Conservation (phyloP, 2,329 filamentous ascomycete genomes). For the Exserohilum rostratum region DNA sequence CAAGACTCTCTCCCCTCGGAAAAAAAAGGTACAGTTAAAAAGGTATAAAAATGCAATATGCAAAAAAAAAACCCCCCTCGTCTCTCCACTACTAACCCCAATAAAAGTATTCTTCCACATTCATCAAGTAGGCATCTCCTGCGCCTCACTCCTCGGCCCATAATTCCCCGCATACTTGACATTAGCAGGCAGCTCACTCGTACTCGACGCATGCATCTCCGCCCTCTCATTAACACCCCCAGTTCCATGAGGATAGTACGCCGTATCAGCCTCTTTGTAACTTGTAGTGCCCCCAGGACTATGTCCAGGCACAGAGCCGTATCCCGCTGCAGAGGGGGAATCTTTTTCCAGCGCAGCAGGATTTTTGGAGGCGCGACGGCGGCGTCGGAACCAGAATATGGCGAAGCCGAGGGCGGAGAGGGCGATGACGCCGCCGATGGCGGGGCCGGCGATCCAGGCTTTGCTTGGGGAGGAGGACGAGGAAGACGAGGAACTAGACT, state of each 20-base stretch:
- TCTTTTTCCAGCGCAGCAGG: slow-evolving; percentile 16
- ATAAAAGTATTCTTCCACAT: too few relatives aligned
- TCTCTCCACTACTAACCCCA: not conserved
- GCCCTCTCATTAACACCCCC: not conserved
- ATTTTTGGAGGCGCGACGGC: too few relatives aligned
- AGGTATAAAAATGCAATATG: too few relatives aligned
- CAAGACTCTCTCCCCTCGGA: too few relatives aligned
- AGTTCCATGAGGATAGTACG: slow-evolving; percentile 4
- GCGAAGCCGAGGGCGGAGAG: slow-evolving; percentile 24
- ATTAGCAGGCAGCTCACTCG: slow-evolving; percentile 22
- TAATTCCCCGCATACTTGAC: slow-evolving; percentile 26
- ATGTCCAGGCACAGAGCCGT: slow-evolving; percentile 13
- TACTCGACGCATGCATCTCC: slow-evolving; percentile 11
- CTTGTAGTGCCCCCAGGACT: too few relatives aligned
- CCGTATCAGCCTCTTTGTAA: not conserved
- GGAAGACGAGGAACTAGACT: not conserved
- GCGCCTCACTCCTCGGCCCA: not conserved
- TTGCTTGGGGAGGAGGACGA: slow-evolving; percentile 13
- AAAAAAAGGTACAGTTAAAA: too few relatives aligned
- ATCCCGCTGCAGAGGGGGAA: not conserved
- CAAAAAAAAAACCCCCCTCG: not conserved
- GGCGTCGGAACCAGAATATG: slow-evolving; percentile 24
- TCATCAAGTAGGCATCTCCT: slow-evolving; percentile 6
- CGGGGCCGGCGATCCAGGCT: slow-evolving; percentile 40
- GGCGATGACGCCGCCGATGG: slow-evolving; percentile 26